Conservation (phyloP, 2,329 filamentous ascomycete species). For the Cordyceps farinosa region DNA sequence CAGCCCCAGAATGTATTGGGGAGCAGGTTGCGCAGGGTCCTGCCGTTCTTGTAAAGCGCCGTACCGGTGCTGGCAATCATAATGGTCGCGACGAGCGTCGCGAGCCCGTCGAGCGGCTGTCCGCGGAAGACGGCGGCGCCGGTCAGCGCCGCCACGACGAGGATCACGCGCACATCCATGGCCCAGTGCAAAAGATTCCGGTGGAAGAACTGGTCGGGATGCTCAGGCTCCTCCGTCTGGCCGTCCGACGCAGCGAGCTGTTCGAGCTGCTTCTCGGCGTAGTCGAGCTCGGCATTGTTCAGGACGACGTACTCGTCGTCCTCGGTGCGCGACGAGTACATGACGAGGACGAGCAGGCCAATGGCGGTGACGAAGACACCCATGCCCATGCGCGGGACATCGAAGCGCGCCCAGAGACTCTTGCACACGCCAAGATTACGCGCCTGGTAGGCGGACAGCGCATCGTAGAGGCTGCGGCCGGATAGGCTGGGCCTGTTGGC, state of each 20-base stretch:
- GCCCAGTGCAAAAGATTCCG: conserved; percentile 33
- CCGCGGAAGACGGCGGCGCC: conserved; percentile 31
- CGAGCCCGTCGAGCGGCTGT: conserved; percentile 33
- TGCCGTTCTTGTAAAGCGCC: conserved; percentile 43
- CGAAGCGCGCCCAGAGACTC: conserved; percentile 86
- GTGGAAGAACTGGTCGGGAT: conserved; percentile 37
- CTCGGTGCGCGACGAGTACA: conserved; percentile 64
- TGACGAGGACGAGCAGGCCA: conserved; percentile 64
- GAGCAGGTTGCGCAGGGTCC: conserved; percentile 50
- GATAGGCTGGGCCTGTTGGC: conserved; percentile 40
- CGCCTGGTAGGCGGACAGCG: conserved; percentile 70
- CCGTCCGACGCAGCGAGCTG: conserved; percentile 41
- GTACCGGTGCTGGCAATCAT: conserved; percentile 40
- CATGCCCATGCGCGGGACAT: conserved; percentile 78
- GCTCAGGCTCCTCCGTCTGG: conserved; percentile 38
- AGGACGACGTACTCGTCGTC: conserved; percentile 53
- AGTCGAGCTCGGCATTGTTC: conserved; percentile 56
- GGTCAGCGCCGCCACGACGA: conserved; percentile 28
- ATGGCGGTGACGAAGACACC: conserved; percentile 69
- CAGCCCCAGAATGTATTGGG: conserved; percentile 86
- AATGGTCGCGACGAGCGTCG: conserved; percentile 37
- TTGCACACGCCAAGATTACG: conserved; percentile 78
- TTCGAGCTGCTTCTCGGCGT: conserved; percentile 51
- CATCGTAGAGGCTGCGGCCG: conserved; percentile 44
- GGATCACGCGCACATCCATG: conserved; percentile 34